Conservation (phyloP, 1,284 basidiomycete species). For the Ustilago nuda region DNA sequence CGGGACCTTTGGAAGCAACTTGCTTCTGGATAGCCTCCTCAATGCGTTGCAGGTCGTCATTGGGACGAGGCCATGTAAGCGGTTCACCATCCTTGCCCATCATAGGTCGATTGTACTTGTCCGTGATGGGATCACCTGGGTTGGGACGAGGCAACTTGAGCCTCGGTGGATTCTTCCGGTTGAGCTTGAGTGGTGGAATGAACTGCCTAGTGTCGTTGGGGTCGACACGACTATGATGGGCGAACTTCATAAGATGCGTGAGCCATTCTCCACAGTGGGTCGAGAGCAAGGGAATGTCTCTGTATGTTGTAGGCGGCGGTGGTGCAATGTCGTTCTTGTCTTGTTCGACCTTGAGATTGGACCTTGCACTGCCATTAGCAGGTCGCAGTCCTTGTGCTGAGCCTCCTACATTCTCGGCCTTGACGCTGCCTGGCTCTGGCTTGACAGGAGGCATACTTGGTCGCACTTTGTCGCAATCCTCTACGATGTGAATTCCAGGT, state of each 20-base stretch:
- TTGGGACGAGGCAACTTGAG: constrained; percentile 60
- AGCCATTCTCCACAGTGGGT: constrained; percentile 50
- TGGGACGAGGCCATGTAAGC: constrained; percentile 55
- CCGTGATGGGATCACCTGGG: constrained; percentile 61
- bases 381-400: constrained; percentile 17
- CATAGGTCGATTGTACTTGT: constrained; percentile 61
- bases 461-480: not conserved
- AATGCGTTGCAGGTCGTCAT: constrained; percentile 52
- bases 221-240: constrained; percentile 61
- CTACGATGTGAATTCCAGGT: not conserved
- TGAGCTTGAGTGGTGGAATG: constrained; percentile 66
- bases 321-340: constrained; percentile 41
- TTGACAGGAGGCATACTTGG: constrained; percentile 48
- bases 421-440: constrained; percentile 40
- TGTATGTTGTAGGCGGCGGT: constrained; percentile 57
- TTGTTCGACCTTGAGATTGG: constrained; percentile 30
- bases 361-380: constrained; percentile 29
- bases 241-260: constrained; percentile 66
- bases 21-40: constrained; percentile 50
- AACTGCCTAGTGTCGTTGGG: constrained; percentile 62
- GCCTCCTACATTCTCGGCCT: constrained; percentile 31
- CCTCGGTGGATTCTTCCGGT: constrained; percentile 67
- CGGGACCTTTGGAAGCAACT: constrained; percentile 35
- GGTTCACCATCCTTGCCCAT: constrained; percentile 57
- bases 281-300: constrained; percentile 66